Evolutionary conservation across 169 alveolate species (phyloP).

Genomic region (Cryptosporidium sp.): DNA sequence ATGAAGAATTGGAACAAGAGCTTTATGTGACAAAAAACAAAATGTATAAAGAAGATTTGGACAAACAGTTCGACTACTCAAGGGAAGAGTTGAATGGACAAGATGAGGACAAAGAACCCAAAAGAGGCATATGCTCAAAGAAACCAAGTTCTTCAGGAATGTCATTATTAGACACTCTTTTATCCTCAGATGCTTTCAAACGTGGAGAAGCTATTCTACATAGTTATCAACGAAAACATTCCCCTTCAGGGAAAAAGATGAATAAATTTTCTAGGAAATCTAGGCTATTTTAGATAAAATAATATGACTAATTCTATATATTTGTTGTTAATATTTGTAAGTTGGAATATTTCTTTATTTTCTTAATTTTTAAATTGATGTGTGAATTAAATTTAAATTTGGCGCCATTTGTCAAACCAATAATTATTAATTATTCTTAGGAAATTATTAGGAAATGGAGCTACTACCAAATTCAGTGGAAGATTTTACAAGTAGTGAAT

Average conservation of each 20-base stretch:
- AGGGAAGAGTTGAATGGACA: background rate
- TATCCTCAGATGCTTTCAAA: slow-evolving; percentile 63
- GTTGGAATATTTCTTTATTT: background rate
- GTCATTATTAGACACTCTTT: slow-evolving; percentile 40
- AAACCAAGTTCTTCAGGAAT: background rate
- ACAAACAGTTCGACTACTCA: background rate
- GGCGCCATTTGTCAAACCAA: slow-evolving; percentile 9
- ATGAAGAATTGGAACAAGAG: slow-evolving; percentile 51
- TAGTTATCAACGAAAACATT: slow-evolving; percentile 4
- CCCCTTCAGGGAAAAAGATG: background rate
- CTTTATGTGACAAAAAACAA: slow-evolving; percentile 46
- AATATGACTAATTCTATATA: background rate
- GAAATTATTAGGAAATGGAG: slow-evolving; percentile 30
- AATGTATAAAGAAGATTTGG: slow-evolving; percentile 14
- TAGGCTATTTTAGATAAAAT: background rate
- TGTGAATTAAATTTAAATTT: slow-evolving; percentile 1
- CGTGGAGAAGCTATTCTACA: slow-evolving; percentile 37
- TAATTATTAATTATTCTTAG: background rate
- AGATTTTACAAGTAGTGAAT: slow-evolving; percentile 47
- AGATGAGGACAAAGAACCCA: background rate
- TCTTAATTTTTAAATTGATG: background rate
- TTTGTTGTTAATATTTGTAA: background rate
- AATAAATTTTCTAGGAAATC: slow-evolving; percentile 6
- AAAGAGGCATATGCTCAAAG: background rate
- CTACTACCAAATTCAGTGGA: slow-evolving; percentile 45